Conservation (phyloP, 169 alveolate genomes). For the Eimeria praecox region DNA sequence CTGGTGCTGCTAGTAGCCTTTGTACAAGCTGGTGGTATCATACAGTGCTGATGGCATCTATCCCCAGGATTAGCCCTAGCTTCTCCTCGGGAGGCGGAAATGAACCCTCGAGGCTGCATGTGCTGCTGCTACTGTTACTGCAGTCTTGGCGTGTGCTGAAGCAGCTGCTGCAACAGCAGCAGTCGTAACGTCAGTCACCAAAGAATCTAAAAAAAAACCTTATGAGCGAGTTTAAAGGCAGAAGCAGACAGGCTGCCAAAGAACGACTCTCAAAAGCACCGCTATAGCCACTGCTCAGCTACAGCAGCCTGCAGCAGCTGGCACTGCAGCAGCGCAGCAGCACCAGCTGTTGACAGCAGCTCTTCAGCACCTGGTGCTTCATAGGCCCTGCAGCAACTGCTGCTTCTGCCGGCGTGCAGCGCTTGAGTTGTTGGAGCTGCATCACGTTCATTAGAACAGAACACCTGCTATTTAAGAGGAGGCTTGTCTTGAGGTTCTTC, state of each 20-base stretch:
- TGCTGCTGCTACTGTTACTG: neutral
- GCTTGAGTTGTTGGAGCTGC: neutral
- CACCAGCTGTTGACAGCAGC: neutral
- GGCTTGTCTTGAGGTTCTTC: neutral
- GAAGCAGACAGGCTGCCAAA: neutral
- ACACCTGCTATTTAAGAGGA: neutral
- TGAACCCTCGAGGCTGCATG: neutral
- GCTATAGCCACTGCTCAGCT: neutral
- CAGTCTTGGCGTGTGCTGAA: neutral
- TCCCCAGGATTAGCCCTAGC: neutral
- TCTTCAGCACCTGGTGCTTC: neutral
- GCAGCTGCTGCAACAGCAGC: neutral
- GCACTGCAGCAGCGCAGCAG: neutral
- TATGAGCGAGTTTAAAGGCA: neutral
- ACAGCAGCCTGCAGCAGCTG: constrained; percentile 4
- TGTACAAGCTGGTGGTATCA: neutral
- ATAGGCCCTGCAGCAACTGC: neutral
- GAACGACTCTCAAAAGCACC: neutral
- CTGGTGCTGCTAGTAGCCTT: neutral
- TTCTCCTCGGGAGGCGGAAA: neutral
- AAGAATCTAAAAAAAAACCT: neutral
- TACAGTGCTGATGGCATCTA: neutral
- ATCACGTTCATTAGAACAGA: neutral
- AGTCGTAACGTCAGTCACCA: neutral
- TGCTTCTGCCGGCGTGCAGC: neutral